Evolutionary conservation across 2,329 filamentous ascomycete species (phyloP).

Genomic region (Alternaria dauci): DNA sequence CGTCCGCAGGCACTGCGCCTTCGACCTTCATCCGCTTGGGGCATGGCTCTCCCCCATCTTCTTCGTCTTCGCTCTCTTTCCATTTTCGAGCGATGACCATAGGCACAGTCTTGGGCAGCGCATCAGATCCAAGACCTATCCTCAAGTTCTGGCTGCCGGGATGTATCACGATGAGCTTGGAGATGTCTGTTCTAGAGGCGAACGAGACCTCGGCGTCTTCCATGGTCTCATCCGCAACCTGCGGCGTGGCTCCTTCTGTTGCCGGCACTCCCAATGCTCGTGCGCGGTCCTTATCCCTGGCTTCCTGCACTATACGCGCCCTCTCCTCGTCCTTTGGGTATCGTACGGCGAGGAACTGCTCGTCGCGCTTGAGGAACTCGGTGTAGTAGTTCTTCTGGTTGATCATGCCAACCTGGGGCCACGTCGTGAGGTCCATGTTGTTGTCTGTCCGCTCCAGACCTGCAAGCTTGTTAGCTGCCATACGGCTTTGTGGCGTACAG

Average conservation of each 20-base stretch:
- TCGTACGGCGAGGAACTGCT: slow-evolving; percentile 89
- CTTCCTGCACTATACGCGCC: slow-evolving; percentile 82
- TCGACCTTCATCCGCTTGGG: slow-evolving; percentile 71
- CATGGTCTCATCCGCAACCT: slow-evolving; percentile 38
- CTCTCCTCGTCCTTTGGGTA: slow-evolving; percentile 87
- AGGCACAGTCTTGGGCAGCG: slow-evolving; percentile 89
- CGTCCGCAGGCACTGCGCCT: slow-evolving; percentile 67
- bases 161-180: slow-evolving; percentile 94
- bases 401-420: slow-evolving; percentile 91
- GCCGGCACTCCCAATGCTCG: slow-evolving; percentile 75
- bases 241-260: slow-evolving; percentile 34
- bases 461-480: slow-evolving; percentile 51
- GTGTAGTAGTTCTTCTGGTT: slow-evolving; percentile 98
- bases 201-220: slow-evolving; percentile 43
- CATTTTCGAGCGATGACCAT: slow-evolving; percentile 89
- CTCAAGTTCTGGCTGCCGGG: slow-evolving; percentile 94
- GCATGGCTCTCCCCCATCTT: slow-evolving; percentile 78
- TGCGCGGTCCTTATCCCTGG: slow-evolving; percentile 86
- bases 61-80: slow-evolving; percentile 81
- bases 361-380: slow-evolving; percentile 97
- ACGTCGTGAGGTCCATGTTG: slow-evolving; percentile 93
- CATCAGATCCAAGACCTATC: slow-evolving; percentile 95
- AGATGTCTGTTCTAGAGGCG: slow-evolving; percentile 67
- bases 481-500: not conserved
- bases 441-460: slow-evolving; percentile 97